Evolutionary conservation across 495 filamentous ascomycete genomes (phyloP).

Genomic region (Annulohypoxylon nitens): DNA sequence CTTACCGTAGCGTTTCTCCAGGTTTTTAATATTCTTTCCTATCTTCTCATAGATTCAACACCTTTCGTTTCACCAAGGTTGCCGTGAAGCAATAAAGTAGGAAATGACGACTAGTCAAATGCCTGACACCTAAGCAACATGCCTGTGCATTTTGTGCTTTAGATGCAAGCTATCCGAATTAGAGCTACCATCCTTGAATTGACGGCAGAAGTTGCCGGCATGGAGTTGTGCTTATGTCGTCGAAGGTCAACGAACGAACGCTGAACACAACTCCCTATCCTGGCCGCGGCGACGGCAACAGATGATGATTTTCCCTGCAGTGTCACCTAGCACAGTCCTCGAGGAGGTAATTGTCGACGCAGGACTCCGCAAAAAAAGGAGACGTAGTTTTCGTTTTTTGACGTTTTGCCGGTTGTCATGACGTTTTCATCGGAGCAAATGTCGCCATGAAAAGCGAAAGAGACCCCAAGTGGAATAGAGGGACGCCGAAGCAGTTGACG

Average conservation of each 20-base stretch:
- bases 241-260: slow-evolving; percentile 29
- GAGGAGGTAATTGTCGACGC: slow-evolving; percentile 26
- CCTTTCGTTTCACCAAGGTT: slow-evolving; percentile 25
- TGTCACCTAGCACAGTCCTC: slow-evolving; percentile 38
- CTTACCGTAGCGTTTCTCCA: slow-evolving; percentile 21
- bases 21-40: neutral
- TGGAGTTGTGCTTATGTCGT: slow-evolving; percentile 27
- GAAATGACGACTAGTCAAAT: slow-evolving; percentile 17
- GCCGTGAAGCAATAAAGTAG: slow-evolving; percentile 19
- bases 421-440: slow-evolving; percentile 49
- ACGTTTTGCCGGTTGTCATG: slow-evolving; percentile 39
- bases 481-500: slow-evolving; percentile 8
- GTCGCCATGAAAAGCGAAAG: slow-evolving; percentile 44
- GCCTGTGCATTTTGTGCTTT: neutral
- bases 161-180: slow-evolving; percentile 10
- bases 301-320: slow-evolving; percentile 47
- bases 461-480: slow-evolving; percentile 28
- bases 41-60: neutral
- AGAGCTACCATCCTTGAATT: slow-evolving; percentile 35
- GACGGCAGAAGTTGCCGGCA: slow-evolving; percentile 39
- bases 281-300: slow-evolving; percentile 34
- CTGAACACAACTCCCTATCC: slow-evolving; percentile 48
- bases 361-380: slow-evolving; percentile 44
- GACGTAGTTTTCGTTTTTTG: slow-evolving; percentile 36
- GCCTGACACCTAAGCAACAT: slow-evolving; percentile 7